A percentile compares a stretch with the other conserved stretches of the same genome.
phyloP scores from a whole-genome alignment of 1,284 basidiomycete species.

The Irpex rosettiformis region DNA sequence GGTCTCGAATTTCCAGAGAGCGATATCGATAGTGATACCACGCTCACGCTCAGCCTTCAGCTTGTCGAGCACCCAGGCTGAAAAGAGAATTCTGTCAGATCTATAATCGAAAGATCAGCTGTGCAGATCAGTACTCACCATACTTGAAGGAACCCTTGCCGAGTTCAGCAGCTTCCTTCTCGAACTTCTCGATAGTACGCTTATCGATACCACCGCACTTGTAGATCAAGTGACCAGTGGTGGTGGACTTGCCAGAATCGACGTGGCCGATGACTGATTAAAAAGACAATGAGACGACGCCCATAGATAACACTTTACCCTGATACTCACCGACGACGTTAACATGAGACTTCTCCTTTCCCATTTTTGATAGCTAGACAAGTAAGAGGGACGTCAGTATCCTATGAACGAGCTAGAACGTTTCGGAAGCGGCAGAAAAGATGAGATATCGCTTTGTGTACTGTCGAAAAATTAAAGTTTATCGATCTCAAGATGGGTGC shows the following conservation, averaged over 20 bases:
- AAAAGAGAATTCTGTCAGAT: slow-evolving; percentile 26
- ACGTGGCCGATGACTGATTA: slow-evolving; percentile 90
- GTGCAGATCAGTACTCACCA: slow-evolving; percentile 49
- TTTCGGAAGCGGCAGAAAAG: not conserved
- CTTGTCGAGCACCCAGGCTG: slow-evolving; percentile 99
- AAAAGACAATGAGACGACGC: slow-evolving; percentile 30
- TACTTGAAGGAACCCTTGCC: slow-evolving; percentile 99
- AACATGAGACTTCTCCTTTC: slow-evolving; percentile 87
- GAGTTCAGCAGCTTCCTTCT: slow-evolving; percentile 99
- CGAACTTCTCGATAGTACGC: slow-evolving; percentile 99
- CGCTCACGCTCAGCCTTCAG: slow-evolving; percentile 99
- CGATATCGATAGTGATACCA: slow-evolving; percentile 99
- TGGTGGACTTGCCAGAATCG: slow-evolving; percentile 99
- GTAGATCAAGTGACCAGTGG: slow-evolving; percentile 99
- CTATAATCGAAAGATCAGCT: slow-evolving; percentile 13
- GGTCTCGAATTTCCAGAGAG: slow-evolving; percentile 99
- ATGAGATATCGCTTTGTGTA: not conserved
- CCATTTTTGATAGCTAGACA: slow-evolving; percentile 56
- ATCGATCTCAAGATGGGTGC: not conserved
- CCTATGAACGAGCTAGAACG: not conserved
- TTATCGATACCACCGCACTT: slow-evolving; percentile 99
- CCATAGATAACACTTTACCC: slow-evolving; percentile 17
- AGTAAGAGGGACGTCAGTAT: not conserved
- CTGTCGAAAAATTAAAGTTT: not conserved
- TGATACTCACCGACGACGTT: slow-evolving; percentile 82